These are phyloP conservation scores for Trypanosoma conorhini DNA, from an alignment of 208 protist genomes.

Conservation along the genomic window DNA sequence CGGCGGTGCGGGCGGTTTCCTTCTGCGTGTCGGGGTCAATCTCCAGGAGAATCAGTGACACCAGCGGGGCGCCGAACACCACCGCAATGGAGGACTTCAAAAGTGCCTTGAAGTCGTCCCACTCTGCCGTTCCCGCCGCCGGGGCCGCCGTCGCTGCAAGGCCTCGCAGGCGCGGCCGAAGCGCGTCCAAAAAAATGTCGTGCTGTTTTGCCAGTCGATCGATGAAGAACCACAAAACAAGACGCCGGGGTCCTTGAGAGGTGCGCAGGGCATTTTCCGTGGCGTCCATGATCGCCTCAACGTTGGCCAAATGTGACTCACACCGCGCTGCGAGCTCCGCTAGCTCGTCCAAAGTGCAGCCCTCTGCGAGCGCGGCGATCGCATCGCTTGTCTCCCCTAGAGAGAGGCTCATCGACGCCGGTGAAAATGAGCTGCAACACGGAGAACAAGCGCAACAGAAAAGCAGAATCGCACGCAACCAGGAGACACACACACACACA, in stretches of 20 bases:
- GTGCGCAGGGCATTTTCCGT: slow-evolving; percentile 72
- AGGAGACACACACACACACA: neutral
- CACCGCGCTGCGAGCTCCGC: slow-evolving; percentile 55
- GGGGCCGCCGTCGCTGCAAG: slow-evolving; percentile 54
- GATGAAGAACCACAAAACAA: slow-evolving; percentile 86
- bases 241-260: slow-evolving; percentile 42
- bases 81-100: slow-evolving; percentile 71
- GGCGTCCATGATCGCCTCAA: slow-evolving; percentile 70
- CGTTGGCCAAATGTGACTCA: slow-evolving; percentile 61
- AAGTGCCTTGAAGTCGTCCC: slow-evolving; percentile 64
- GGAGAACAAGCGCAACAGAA: slow-evolving; percentile 14
- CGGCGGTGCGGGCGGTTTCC: slow-evolving; percentile 7
- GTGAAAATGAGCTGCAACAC: slow-evolving; percentile 17
- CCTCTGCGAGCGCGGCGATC: slow-evolving; percentile 58
- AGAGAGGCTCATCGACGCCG: slow-evolving; percentile 41
- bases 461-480: slow-evolving; percentile 5
- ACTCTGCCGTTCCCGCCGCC: slow-evolving; percentile 36
- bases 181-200: slow-evolving; percentile 65
- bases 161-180: slow-evolving; percentile 63
- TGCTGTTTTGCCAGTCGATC: slow-evolving; percentile 87
- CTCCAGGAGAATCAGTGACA: slow-evolving; percentile 73
- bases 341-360: slow-evolving; percentile 49
- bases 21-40: slow-evolving; percentile 43
- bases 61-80: slow-evolving; percentile 77
- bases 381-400: slow-evolving; percentile 70